Base-by-base conservation (phyloP, 2,329 filamentous ascomycete genomes). In the Dothideomycetidae sp. region DNA sequence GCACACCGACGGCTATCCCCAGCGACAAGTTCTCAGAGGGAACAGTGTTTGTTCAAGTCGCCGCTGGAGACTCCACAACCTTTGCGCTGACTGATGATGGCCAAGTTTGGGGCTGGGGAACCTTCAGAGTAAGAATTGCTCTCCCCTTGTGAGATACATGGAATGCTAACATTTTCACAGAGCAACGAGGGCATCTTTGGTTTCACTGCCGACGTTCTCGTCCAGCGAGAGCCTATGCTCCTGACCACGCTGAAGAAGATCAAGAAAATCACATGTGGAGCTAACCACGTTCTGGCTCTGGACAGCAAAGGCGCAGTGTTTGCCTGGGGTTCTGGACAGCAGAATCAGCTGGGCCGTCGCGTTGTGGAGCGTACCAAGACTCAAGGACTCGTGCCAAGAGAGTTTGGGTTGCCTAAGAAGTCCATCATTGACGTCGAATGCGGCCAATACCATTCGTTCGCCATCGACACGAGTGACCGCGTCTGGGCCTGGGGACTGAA, bases 401-500 rank as follows among this genome's bases (percentile, higher is more conserved):
- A 70, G 45, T 66, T 75, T 39, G 69, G 69, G 29, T 64, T 75
- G 30, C 68, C 68, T 26, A 64, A 62, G 45, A 68, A 69, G 50
- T 61, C 62, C 45, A 73, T 81, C 36, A 64, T 65, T 35, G 72
- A 62, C 59, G 69, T 81, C 41, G 70, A 71, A 17, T 77, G 75
- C 37, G 84, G 84, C 31, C 73, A 78, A 10, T 88, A 86, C 59
- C 82, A 93, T 63, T 81, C 76, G 48, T 88, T 93, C 49, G 79
- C 78, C 34, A 69, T 84, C 33, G 70, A 71, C 48, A 70, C 74
- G 43, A 70, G 76, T 17, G 76, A 76, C 28, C 67, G 71, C 18
- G 78, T 88, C 19, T 90, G 75, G 59, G 72, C 76, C 0, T 93
- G 84, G 83, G 84, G 85, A 15, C 64, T 88, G 18, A 93, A 93